Percentiles rank a stretch among this genome's conserved stretches.
phyloP scores from a whole-genome alignment of 2,329 filamentous ascomycete species.

The Phialophora macrospora region DNA sequence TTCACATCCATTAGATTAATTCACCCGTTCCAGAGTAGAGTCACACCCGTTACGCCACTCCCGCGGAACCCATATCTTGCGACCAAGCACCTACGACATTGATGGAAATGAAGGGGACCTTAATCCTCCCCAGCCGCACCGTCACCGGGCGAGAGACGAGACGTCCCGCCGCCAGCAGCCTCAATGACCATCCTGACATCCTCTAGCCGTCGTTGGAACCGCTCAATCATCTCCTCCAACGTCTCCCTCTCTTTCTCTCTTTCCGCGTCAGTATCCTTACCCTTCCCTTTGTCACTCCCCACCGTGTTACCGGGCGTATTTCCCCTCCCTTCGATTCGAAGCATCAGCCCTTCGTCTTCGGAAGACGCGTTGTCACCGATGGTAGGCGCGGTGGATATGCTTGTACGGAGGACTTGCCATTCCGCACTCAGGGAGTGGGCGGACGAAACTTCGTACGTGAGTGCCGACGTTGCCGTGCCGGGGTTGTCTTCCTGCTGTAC shows the following conservation, averaged over 20 bases:
- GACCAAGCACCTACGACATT: not conserved
- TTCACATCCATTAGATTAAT: not conserved
- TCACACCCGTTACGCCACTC: not conserved
- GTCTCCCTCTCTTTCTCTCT: conserved; percentile 40
- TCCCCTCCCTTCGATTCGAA: conserved; percentile 49
- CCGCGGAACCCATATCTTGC: not conserved
- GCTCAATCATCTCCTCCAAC: conserved; percentile 54
- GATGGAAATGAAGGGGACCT: not conserved
- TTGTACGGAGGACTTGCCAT: conserved; percentile 69
- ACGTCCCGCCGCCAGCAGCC: conserved; percentile 8
- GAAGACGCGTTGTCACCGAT: conserved; percentile 62
- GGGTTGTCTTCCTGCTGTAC: conserved; percentile 2
- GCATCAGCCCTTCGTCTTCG: conserved; percentile 49
- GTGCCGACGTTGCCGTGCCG: conserved; percentile 35
- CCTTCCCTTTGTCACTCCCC: conserved; percentile 28
- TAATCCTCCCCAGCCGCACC: not conserved
- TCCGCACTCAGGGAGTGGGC: conserved; percentile 74
- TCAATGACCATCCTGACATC: conserved; percentile 50
- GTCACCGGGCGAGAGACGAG: not conserved
- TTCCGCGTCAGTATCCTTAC: conserved; percentile 25
- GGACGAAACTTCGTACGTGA: conserved; percentile 60
- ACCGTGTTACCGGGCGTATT: conserved; percentile 39
- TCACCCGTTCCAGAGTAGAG: not conserved
- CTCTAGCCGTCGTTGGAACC: conserved; percentile 51
- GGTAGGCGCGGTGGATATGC: conserved; percentile 64